Evolutionary conservation across 1,139 yeast genomes (phyloP).

Genomic region (Kluyveromyces sp.): DNA sequence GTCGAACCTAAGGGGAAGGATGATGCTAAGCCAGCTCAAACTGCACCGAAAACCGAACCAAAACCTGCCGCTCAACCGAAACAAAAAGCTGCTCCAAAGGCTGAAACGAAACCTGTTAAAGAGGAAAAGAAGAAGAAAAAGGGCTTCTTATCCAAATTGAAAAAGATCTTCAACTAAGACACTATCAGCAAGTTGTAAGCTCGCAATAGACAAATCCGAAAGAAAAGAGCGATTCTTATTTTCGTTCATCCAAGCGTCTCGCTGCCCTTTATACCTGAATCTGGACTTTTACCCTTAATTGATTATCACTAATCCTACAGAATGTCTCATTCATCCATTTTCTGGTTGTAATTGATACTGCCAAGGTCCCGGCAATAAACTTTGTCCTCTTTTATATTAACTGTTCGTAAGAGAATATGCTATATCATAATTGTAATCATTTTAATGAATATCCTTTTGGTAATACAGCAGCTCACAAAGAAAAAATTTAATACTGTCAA

Average conservation of each 20-base stretch:
- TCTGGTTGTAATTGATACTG: slow-evolving; percentile 2
- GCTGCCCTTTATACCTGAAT: background rate
- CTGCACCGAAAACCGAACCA: slow-evolving; percentile 10
- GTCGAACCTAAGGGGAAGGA: slow-evolving; percentile 3
- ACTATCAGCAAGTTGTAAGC: too few relatives aligned
- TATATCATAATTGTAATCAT: background rate
- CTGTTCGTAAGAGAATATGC: slow-evolving; percentile 7
- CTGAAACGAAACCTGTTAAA: slow-evolving; percentile 1
- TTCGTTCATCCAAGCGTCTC: background rate
- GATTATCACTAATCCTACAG: background rate
- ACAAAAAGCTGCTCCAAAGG: background rate
- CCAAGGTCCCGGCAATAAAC: background rate
- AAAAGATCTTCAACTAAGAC: slow-evolving; percentile 38
- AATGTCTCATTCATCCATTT: background rate
- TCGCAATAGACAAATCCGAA: background rate
- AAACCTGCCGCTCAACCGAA: background rate
- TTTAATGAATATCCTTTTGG: background rate
- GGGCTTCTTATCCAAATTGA: slow-evolving; percentile 41
- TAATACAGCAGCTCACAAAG: background rate
- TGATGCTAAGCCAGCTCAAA: slow-evolving; percentile 14
- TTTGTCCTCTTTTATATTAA: slow-evolving; percentile 1
- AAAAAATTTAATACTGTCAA: too few relatives aligned
- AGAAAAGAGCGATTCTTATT: background rate
- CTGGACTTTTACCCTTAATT: background rate
- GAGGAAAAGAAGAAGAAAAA: slow-evolving; percentile 38